Evolutionary conservation across 306 rosid species (phyloP).

Genomic region (Cicer judaicum): DNA sequence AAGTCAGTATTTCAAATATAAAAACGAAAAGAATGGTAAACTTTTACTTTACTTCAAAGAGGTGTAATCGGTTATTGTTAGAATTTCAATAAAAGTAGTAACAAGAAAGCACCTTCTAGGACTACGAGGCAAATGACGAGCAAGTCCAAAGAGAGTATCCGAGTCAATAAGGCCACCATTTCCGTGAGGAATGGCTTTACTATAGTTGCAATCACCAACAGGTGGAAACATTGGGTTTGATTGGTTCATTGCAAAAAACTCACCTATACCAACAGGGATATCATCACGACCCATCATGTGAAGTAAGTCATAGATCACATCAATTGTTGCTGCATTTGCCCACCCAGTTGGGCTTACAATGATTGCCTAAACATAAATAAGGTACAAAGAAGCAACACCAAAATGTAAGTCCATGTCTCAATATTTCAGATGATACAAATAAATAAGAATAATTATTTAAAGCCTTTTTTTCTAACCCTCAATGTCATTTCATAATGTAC

Average conservation of each 20-base stretch:
- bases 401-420: constrained; percentile 7
- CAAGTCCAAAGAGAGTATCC: constrained; percentile 88
- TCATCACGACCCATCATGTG: constrained; percentile 99
- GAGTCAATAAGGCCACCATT: constrained; percentile 87
- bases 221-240: constrained; percentile 54
- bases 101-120: constrained; percentile 69
- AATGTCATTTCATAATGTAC: no score
- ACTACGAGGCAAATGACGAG: constrained; percentile 78
- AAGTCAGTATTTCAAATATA: not conserved
- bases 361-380: constrained; percentile 64
- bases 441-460: not conserved
- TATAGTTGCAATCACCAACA: constrained; percentile 74
- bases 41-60: not conserved
- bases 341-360: constrained; percentile 92
- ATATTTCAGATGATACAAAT: not conserved
- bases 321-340: constrained; percentile 94
- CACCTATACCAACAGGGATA: constrained; percentile 83
- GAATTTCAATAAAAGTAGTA: no score
- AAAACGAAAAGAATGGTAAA: not conserved
- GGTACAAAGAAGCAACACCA: not conserved
- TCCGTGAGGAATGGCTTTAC: constrained; percentile 82
- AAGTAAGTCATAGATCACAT: constrained; percentile 73
- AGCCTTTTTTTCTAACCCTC: no score
- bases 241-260: constrained; percentile 69
- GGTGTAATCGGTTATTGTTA: no score